These are phyloP conservation scores for Daedaleopsis nitida DNA, from an alignment of 768 basidiomycete species.

Conservation along the genomic window DNA sequence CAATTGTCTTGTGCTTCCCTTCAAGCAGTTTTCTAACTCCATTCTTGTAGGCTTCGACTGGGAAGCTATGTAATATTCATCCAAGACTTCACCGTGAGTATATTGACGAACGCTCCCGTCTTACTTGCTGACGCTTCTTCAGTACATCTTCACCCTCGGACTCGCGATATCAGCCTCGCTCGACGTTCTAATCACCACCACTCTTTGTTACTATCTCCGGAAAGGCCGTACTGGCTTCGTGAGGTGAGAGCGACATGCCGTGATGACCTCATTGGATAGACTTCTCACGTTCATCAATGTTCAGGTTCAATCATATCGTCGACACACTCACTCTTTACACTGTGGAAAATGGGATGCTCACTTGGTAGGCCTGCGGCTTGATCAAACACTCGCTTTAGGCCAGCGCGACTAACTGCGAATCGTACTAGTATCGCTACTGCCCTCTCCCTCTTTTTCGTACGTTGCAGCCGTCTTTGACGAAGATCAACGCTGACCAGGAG, in stretches of 20 bases:
- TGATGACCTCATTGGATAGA: background rate
- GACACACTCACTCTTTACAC: slow-evolving; percentile 28
- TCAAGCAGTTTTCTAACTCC: background rate
- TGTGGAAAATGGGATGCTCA: slow-evolving; percentile 29
- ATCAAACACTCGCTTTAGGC: no score
- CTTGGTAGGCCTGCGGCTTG: slow-evolving; percentile 21
- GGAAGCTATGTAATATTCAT: slow-evolving; percentile 20
- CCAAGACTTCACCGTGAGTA: slow-evolving; percentile 15
- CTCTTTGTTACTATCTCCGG: slow-evolving; percentile 27
- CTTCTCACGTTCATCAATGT: background rate
- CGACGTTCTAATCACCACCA: slow-evolving; percentile 29
- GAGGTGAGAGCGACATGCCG: slow-evolving; percentile 3
- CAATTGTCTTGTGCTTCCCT: background rate
- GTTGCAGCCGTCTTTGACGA: background rate
- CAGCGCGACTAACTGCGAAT: no score
- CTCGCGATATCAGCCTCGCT: slow-evolving; percentile 25
- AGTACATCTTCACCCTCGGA: slow-evolving; percentile 33
- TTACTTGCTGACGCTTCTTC: background rate
- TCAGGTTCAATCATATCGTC: slow-evolving; percentile 27
- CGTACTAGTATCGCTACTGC: slow-evolving; percentile 23
- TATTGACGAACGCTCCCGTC: background rate
- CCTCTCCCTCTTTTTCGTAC: slow-evolving; percentile 25
- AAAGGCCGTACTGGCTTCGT: slow-evolving; percentile 23
- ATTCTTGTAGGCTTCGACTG: slow-evolving; percentile 14
- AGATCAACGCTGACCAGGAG: background rate